Conservation (phyloP, 305 asterid species). For the Andrographis paniculata region DNA sequence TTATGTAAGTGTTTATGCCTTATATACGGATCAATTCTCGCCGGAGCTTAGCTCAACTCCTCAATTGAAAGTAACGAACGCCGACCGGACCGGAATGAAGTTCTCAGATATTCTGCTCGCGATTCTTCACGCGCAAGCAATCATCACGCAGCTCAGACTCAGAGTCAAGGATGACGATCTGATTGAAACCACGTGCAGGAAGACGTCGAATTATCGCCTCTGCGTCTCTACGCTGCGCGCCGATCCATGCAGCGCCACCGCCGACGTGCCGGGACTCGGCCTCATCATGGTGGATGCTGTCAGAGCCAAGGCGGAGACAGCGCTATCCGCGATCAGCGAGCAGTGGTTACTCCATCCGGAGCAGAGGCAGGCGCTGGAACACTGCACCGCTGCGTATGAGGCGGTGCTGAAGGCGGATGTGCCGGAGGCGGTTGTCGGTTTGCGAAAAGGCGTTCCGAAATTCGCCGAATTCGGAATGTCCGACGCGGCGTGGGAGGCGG, state of each 20-base stretch:
- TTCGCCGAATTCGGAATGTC: slow-evolving; percentile 41
- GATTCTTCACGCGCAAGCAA: slow-evolving; percentile 19
- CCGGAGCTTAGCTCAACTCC: too few species aligned
- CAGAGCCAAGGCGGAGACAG: slow-evolving; percentile 23
- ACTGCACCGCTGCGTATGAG: slow-evolving; percentile 27
- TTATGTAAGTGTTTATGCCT: too few species aligned
- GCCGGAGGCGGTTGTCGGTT: slow-evolving; percentile 37
- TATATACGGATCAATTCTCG: too few species aligned
- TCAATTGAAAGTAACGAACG: too few species aligned
- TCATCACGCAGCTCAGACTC: slow-evolving; percentile 14
- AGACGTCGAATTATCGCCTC: slow-evolving; percentile 42
- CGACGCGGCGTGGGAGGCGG: slow-evolving; percentile 39
- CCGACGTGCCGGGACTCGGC: slow-evolving; percentile 35
- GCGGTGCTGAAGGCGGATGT: slow-evolving; percentile 37
- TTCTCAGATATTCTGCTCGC: slow-evolving; percentile 15
- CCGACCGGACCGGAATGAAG: too few species aligned
- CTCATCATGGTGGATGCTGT: slow-evolving; percentile 43
- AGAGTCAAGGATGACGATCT: slow-evolving; percentile 22
- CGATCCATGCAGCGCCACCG: slow-evolving; percentile 28
- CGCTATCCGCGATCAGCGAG: slow-evolving; percentile 18
- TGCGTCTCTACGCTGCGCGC: slow-evolving; percentile 36
- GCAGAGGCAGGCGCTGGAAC: slow-evolving; percentile 16
- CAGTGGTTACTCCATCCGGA: slow-evolving; percentile 26
- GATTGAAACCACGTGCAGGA: slow-evolving; percentile 34
- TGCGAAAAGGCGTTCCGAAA: slow-evolving; percentile 41